Evolutionary conservation across 2,329 filamentous ascomycete genomes (phyloP).

Genomic region (Pseudogymnoascus sp.): DNA sequence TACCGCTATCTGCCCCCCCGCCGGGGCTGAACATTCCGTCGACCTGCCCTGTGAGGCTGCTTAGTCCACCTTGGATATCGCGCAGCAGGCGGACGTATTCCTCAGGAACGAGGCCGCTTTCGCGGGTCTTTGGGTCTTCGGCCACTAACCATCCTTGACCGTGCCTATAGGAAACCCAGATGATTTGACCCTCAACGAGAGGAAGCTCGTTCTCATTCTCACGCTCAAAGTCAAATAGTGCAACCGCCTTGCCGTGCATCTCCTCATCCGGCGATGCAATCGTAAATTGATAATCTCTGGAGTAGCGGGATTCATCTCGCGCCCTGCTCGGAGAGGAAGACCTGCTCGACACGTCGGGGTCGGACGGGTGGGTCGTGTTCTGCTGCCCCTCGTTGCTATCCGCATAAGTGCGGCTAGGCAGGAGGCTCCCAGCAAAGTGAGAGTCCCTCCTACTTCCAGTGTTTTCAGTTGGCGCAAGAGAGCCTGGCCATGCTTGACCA

Average conservation of each 20-base stretch:
- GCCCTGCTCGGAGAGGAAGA: constrained; percentile 52
- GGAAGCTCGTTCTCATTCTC: constrained; percentile 97
- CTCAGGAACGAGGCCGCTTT: constrained; percentile 92
- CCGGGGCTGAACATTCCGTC: constrained; percentile 43
- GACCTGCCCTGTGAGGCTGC: constrained; percentile 58
- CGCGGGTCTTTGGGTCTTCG: constrained; percentile 87
- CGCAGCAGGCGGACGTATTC: constrained; percentile 89
- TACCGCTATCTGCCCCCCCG: constrained; percentile 53
- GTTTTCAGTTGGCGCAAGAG: constrained; percentile 32
- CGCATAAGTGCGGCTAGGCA: constrained; percentile 32
- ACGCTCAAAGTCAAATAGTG: constrained; percentile 87
- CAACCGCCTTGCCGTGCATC: constrained; percentile 94
- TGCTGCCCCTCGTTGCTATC: constrained; percentile 33
- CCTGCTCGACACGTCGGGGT: constrained; percentile 53
- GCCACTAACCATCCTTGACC: constrained; percentile 97
- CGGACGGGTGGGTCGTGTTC: constrained; percentile 36
- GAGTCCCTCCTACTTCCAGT: constrained; percentile 44
- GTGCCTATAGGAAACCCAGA: constrained; percentile 92
- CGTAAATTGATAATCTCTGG: constrained; percentile 87
- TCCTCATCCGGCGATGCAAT: constrained; percentile 94
- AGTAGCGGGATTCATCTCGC: constrained; percentile 72
- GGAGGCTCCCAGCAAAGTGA: constrained; percentile 44
- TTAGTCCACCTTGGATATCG: constrained; percentile 87
- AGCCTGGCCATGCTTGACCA: constrained; percentile 40
- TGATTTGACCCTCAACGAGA: constrained; percentile 88